phyloP scores from a whole-genome alignment of 305 asterid species.

The Petunia hybrid region DNA sequence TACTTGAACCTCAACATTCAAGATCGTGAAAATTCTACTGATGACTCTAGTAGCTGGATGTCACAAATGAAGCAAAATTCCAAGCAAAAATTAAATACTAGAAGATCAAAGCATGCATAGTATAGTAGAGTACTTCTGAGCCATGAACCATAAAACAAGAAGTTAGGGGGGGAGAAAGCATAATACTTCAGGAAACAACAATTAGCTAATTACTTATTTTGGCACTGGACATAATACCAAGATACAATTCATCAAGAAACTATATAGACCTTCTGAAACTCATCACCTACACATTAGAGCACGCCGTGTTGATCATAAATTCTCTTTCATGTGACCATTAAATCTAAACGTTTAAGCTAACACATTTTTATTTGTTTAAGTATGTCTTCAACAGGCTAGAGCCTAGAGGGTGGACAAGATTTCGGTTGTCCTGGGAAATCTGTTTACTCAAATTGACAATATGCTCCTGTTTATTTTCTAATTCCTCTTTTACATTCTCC shows the following conservation, averaged over 20 bases:
- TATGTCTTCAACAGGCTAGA: too few relatives aligned
- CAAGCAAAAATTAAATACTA: background rate
- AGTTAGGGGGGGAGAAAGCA: background rate
- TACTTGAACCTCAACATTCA: background rate
- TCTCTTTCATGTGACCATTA: too few relatives aligned
- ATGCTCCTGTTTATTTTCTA: background rate
- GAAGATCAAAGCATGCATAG: constrained; percentile 6
- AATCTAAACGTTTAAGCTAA: too few relatives aligned
- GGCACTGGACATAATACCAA: background rate
- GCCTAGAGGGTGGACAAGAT: background rate
- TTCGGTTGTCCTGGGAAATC: background rate
- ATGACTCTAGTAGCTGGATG: background rate
- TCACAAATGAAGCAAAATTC: background rate
- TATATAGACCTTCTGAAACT: too few relatives aligned
- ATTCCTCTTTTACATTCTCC: background rate
- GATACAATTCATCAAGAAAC: background rate
- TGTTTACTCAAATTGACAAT: constrained; percentile 5
- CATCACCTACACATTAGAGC: background rate
- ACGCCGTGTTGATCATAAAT: too few relatives aligned
- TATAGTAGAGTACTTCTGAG: background rate
- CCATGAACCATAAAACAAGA: background rate
- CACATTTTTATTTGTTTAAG: too few relatives aligned
- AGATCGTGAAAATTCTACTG: constrained; percentile 2
- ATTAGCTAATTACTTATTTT: background rate
- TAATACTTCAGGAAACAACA: background rate